These are phyloP conservation scores for Candida neerlandica DNA, from an alignment of 1,139 yeast genomes.

Conservation along the genomic window DNA sequence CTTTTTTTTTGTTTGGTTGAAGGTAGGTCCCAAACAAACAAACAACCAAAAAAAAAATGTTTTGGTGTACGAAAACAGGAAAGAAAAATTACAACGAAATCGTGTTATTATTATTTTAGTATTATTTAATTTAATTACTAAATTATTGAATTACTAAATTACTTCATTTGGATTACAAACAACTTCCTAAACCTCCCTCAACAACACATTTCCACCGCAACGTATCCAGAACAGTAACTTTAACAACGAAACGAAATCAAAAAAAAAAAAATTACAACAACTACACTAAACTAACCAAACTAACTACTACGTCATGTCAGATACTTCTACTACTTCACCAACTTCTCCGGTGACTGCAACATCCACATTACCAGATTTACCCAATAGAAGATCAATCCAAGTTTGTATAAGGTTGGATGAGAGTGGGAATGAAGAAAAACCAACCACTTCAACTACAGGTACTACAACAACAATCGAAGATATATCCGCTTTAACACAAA, in stretches of 20 bases:
- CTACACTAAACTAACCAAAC: neutral
- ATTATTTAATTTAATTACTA: too few relatives aligned
- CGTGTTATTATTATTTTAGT: too few relatives aligned
- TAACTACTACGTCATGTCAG: neutral
- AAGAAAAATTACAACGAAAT: too few relatives aligned
- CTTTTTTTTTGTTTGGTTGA: neutral
- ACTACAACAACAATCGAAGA: constrained; percentile 9
- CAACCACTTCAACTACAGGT: constrained; percentile 9
- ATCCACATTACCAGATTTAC: constrained; percentile 17
- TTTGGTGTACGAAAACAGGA: too few relatives aligned
- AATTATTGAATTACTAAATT: too few relatives aligned
- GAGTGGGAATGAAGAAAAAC: constrained; percentile 15
- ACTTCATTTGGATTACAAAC: too few relatives aligned
- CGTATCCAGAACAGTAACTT: too few relatives aligned
- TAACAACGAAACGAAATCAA: too few relatives aligned
- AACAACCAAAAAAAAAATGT: neutral
- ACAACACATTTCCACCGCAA: too few relatives aligned
- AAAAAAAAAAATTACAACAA: neutral
- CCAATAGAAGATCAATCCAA: constrained; percentile 30
- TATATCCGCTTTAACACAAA: constrained; percentile 10
- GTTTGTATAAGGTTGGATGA: constrained; percentile 32
- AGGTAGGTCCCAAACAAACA: neutral
- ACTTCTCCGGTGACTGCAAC: neutral
- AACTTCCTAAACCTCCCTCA: too few relatives aligned
- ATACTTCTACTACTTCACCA: neutral